These are phyloP conservation scores for Venturia asperata DNA, from an alignment of 2,329 filamentous ascomycete genomes.

Conservation along the genomic window DNA sequence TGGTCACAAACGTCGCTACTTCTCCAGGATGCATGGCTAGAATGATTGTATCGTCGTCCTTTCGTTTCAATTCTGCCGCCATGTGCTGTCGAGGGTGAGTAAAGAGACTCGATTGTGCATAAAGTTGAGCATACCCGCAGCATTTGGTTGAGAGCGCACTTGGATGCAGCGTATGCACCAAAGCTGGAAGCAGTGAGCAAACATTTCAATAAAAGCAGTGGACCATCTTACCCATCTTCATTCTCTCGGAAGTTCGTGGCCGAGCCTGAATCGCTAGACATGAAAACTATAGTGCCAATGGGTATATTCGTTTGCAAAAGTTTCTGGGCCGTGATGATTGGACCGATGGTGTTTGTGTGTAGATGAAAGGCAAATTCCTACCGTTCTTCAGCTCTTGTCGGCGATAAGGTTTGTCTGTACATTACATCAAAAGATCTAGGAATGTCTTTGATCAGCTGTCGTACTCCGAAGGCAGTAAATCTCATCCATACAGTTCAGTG, in stretches of 20 bases:
- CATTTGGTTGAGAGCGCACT: constrained; percentile 51
- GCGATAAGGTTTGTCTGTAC: background rate
- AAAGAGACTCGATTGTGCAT: background rate
- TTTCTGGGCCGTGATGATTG: constrained; percentile 50
- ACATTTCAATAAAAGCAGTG: background rate
- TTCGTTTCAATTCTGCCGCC: constrained; percentile 48
- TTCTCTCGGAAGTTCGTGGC: constrained; percentile 44
- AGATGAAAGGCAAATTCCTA: constrained; percentile 49
- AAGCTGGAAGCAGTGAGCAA: constrained; percentile 31
- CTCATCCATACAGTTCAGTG: constrained; percentile 44
- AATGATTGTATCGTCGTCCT: constrained; percentile 43
- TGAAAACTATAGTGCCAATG: constrained; percentile 48
- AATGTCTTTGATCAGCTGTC: background rate
- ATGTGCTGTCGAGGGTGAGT: constrained; percentile 36
- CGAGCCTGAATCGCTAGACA: constrained; percentile 52
- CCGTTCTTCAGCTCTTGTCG: constrained; percentile 38
- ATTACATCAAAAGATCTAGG: constrained; percentile 18
- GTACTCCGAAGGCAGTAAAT: background rate
- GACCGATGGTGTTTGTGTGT: constrained; percentile 52
- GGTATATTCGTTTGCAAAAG: constrained; percentile 42
- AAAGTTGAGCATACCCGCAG: constrained; percentile 31
- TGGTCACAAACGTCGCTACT: constrained; percentile 41
- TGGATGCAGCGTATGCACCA: constrained; percentile 50
- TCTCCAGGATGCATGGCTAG: constrained; percentile 53
- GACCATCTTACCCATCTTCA: constrained; percentile 42